Percentiles rank a stretch among this genome's conserved stretches.
Evolutionary conservation across 441 rosid species (phyloP).

Genomic region (Kokia cookei): DNA sequence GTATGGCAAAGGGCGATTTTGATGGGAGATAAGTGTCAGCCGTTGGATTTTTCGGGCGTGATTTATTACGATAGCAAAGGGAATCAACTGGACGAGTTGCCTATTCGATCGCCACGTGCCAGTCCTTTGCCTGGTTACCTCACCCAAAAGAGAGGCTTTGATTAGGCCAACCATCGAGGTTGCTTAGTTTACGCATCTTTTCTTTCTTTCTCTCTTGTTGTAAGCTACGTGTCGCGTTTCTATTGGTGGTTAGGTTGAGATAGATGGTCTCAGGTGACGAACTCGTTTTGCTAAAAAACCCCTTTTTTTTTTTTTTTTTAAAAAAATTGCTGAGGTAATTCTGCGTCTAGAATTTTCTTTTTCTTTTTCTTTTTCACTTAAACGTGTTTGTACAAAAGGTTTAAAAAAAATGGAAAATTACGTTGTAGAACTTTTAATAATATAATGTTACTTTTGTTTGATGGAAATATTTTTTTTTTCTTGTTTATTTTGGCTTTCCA

Average conservation of each 20-base stretch:
- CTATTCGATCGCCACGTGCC: conserved; percentile 21
- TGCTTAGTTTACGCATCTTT: not conserved
- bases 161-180: not conserved
- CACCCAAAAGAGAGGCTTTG: not conserved
- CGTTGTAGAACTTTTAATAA: not conserved
- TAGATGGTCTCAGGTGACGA: not conserved
- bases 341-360: not conserved
- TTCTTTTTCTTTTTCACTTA: not conserved
- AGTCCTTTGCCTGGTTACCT: conserved; percentile 14
- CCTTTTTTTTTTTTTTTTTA: not conserved
- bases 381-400: not conserved
- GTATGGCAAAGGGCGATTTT: conserved; percentile 29
- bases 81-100: conserved; percentile 18
- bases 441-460: not conserved
- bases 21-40: conserved; percentile 32
- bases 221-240: not conserved
- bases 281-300: not conserved
- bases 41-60: conserved; percentile 26
- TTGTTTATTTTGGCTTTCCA: not conserved
- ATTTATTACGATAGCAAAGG: conserved; percentile 26
- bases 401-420: not conserved
- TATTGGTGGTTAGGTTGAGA: not conserved
- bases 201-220: not conserved
- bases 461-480: not conserved
- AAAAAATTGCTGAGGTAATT: not conserved